These are phyloP conservation scores for Cercospora zeae-maydis DNA, from an alignment of 2,329 filamentous ascomycete genomes.

Conservation along the genomic window DNA sequence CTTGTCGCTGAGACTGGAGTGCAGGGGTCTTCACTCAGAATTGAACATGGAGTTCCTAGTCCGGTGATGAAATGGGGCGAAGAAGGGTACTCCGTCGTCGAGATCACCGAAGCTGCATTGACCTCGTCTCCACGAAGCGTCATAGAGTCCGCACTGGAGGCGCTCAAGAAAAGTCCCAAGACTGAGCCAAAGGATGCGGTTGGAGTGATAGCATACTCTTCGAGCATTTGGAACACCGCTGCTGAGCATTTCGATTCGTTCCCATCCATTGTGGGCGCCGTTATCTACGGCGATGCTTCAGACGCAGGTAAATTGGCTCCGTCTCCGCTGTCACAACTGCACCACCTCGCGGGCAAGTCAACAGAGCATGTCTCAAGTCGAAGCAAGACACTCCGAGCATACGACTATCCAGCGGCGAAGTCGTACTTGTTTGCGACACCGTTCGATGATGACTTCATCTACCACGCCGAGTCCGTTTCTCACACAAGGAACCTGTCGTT, in stretches of 20 bases:
- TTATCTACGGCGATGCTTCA: constrained; percentile 34
- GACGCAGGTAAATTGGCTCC: constrained; percentile 17
- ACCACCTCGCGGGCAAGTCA: constrained; percentile 26
- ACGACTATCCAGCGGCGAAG: constrained; percentile 47
- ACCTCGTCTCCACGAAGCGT: constrained; percentile 23
- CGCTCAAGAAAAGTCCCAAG: constrained; percentile 25
- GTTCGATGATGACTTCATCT: constrained; percentile 50
- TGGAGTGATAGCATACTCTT: constrained; percentile 34
- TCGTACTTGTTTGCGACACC: constrained; percentile 50
- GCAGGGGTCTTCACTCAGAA: constrained; percentile 14
- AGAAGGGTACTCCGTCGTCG: constrained; percentile 62
- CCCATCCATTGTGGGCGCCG: constrained; percentile 32
- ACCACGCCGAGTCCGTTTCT: constrained; percentile 55
- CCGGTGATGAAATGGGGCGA: constrained; percentile 62
- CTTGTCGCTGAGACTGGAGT: constrained; percentile 16
- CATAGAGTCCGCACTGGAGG: constrained; percentile 24
- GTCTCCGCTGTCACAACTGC: constrained; percentile 24
- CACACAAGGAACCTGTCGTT: constrained; percentile 66
- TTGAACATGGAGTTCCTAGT: constrained; percentile 25
- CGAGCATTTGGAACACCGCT: constrained; percentile 18
- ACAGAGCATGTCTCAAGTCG: constrained; percentile 18
- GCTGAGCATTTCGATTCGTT: constrained; percentile 28
- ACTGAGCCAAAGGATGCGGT: constrained; percentile 42
- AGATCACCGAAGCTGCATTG: constrained; percentile 40
- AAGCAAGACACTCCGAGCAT: constrained; percentile 26